Base-by-base conservation (phyloP, 108 stramenopile genomes). In the Thalassiosira profunda region DNA sequence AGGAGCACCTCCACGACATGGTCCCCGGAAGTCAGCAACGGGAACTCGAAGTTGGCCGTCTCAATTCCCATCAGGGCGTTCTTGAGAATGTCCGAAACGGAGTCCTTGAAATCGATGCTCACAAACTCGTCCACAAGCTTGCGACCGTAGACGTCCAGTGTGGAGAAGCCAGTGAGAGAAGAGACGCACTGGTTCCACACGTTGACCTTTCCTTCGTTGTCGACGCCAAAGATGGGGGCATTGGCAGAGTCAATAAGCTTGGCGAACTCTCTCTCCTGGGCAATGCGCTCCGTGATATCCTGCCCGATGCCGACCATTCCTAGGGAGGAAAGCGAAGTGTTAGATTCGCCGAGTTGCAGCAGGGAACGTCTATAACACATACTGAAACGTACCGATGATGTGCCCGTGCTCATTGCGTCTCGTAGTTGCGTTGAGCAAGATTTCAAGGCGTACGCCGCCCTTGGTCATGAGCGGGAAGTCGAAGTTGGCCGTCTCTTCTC, bases 201-300 rank as follows among this genome's bases (percentile, higher is more conserved):
- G 41, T 90, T 89, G 2, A 93, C 86, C 24, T 74, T 83, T 24
- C 89, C 89, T 45, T 88, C 70, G 9, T 48, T 66, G 63, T 89
- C 89, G 51, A 93, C 80, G 10, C 92, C 92, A 61, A 93, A 93
- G 23, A 93, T 89, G 3, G 92, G 92, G 11, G 89, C 92, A 61
- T 93, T 93, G 1, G 89, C 89, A 11, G 84, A 81, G 40, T 93
- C 92, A 56, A 90, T 88, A 9, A 93, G 62, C 54, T 89, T 85
- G 7, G 84, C 59, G 33, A 88, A 73, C 62, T 89, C 91, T 41
- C 79, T 33, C 33, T 75, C 74, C 46, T 75, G 74, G 1, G 74
- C 74, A 61, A 75, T 69, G 17, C 74, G 74, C 43, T 85, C 91
- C 14, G 91, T 92, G 34, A 92, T 86, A 66, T 91, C 91, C 63